phyloP scores from a whole-genome alignment of 345 rosid species.

The Raphanus sativus region DNA sequence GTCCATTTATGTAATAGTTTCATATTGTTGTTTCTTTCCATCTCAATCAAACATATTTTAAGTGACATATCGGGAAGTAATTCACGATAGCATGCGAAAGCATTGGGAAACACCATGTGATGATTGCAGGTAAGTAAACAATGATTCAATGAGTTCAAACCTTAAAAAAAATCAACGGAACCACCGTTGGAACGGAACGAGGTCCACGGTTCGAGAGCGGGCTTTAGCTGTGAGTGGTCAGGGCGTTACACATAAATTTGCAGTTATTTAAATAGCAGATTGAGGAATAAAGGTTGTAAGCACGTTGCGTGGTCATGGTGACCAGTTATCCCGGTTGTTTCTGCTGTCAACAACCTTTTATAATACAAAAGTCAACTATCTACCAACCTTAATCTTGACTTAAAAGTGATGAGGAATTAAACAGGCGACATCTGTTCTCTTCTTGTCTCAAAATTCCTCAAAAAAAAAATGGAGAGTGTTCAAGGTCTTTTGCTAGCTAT shows the following conservation, averaged over 20 bases:
- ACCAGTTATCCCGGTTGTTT: conserved; percentile 4
- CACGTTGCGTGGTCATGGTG: conserved; percentile 18
- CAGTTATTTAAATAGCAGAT: neutral
- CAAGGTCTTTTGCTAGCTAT: conserved; percentile 10
- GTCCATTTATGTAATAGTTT: neutral
- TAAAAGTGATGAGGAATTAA: neutral
- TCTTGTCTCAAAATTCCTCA: neutral
- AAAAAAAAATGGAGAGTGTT: conserved; percentile 14
- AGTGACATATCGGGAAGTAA: too few relatives aligned
- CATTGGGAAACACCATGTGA: too few relatives aligned
- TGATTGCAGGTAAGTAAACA: too few relatives aligned
- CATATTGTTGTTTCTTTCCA: neutral
- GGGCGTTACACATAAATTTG: too few relatives aligned
- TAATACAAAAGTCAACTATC: conserved; percentile 11
- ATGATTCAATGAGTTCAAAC: too few relatives aligned
- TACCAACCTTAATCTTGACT: conserved; percentile 32
- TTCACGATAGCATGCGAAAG: too few relatives aligned
- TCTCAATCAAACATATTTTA: neutral
- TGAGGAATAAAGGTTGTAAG: conserved; percentile 12
- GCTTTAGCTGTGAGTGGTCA: too few relatives aligned
- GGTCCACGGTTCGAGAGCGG: too few relatives aligned
- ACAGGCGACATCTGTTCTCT: conserved; percentile 18
- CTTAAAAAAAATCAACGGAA: too few relatives aligned
- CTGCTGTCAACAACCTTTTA: conserved; percentile 20
- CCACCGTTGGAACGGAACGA: too few relatives aligned